Evolutionary conservation across 2,329 filamentous ascomycete species (phyloP).

Genomic region (Clonostachys rosea): DNA sequence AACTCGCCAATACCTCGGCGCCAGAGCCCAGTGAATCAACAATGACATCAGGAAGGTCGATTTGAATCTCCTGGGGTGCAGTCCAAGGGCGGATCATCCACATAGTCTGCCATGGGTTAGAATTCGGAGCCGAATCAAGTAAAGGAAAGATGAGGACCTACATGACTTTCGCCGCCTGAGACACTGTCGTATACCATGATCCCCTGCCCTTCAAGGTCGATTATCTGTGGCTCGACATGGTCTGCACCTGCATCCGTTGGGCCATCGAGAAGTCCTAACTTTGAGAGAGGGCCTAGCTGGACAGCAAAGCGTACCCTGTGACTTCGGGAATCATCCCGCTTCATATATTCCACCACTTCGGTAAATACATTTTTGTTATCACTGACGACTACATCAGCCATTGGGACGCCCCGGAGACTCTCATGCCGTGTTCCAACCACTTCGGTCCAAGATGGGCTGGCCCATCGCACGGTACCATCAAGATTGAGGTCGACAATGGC

Average conservation of each 20-base stretch:
- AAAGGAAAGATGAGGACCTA: conserved; percentile 37
- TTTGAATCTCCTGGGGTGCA: conserved; percentile 85
- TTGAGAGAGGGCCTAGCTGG: conserved; percentile 64
- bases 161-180: conserved; percentile 84
- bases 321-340: conserved; percentile 88
- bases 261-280: conserved; percentile 45
- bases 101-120: conserved; percentile 67
- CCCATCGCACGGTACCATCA: conserved; percentile 88
- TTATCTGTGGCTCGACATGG: conserved; percentile 31
- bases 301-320: conserved; percentile 82
- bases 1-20: conserved; percentile 89
- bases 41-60: conserved; percentile 83
- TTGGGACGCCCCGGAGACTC: conserved; percentile 68
- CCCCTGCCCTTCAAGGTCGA: conserved; percentile 90
- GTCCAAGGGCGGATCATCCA: conserved; percentile 98
- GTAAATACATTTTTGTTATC: conserved; percentile 78
- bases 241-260: conserved; percentile 28
- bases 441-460: conserved; percentile 92
- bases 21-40: conserved; percentile 93
- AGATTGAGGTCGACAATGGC: conserved; percentile 92
- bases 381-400: conserved; percentile 73
- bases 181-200: conserved; percentile 96
- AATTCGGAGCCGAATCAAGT: neutral
- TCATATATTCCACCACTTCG: conserved; percentile 82
- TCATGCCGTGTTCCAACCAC: conserved; percentile 78